Percentiles rank a stretch among this genome's conserved stretches.
phyloP scores from a whole-genome alignment of 805 yeast species.

The Sugiyamaella smithiae region DNA sequence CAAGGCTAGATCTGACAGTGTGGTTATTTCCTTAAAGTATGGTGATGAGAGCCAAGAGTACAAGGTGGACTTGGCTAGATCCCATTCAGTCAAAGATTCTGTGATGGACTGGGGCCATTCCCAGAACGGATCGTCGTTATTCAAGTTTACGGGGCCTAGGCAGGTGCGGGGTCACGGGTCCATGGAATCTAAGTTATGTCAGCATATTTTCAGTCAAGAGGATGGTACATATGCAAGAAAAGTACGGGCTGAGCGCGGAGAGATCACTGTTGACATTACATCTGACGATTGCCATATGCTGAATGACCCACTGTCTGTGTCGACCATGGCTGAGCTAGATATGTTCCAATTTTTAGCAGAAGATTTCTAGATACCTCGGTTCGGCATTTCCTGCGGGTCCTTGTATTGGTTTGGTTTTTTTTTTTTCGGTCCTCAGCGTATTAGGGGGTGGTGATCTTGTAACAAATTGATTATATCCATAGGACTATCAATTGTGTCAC shows the following conservation, averaged over 20 bases:
- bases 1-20: neutral
- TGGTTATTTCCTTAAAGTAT: neutral
- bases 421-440: too few species aligned
- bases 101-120: neutral
- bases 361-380: too few species aligned
- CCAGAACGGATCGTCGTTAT: slow-evolving; percentile 11
- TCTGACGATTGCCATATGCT: neutral
- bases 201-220: neutral
- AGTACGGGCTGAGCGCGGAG: neutral
- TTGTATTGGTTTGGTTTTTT: too few species aligned
- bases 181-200: slow-evolving; percentile 6
- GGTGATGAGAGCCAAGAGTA: neutral
- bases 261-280: neutral
- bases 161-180: slow-evolving; percentile 6
- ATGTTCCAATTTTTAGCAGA: too few species aligned
- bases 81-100: neutral
- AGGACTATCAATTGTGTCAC: slow-evolving; percentile 2
- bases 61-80: slow-evolving; percentile 1
- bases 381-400: too few species aligned
- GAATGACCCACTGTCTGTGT: neutral
- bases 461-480: neutral
- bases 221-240: neutral
- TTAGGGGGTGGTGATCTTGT: too few species aligned
- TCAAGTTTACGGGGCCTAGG: neutral
- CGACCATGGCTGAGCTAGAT: too few species aligned